Base-by-base conservation (phyloP, 2,329 filamentous ascomycete genomes). In the Penicillium sp. region DNA sequence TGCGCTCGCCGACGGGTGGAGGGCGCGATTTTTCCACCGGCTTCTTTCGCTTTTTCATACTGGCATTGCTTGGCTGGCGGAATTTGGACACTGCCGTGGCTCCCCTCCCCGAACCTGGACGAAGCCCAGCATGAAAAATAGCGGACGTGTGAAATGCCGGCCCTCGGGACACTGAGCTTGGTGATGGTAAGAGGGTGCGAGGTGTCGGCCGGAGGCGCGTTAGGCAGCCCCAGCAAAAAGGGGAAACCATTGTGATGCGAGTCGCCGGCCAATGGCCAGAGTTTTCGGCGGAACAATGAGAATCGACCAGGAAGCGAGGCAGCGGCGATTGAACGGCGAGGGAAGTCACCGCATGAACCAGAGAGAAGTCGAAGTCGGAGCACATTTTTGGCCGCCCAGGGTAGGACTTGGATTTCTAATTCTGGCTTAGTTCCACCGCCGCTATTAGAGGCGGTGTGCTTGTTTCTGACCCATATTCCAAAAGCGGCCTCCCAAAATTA, bases 1-100 rank as follows among this genome's bases (percentile, higher is more conserved):
- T 96, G 68, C 93, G 88, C 83, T 97, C 93, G 67, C 93, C 94
- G 3, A 87, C 84, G 13, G 82, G 82, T 21, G 91, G 90, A 17
- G 87, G 83, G 77, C 85, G 86, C 59, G 80, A 77, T 15, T 75
- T 73, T n/a, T 80, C 78, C n/a, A 71, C 70, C 13, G 65, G 69
- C 41, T 69, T 67, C 65, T 79, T 81, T 71, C 79, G 81, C 71
- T 79, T 81, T 66, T 80, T 83, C 65, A 82, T 81, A 56, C 77
- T 77, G n/a, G 75, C 71, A 15, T 74, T 75, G 35, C 73, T 75
- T 26, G 74, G 70, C 69, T 79, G 69, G 61, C 79, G 77, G 65
- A 76, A 78, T 63, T 73, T 79, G 51, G 8, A 64, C 60, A 8
- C 61, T 67, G 2, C 72, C 70, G 57, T 69, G 58, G 35, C 68